Conservation (phyloP, 2,329 filamentous ascomycete genomes). For the Fusarium camptoceras region DNA sequence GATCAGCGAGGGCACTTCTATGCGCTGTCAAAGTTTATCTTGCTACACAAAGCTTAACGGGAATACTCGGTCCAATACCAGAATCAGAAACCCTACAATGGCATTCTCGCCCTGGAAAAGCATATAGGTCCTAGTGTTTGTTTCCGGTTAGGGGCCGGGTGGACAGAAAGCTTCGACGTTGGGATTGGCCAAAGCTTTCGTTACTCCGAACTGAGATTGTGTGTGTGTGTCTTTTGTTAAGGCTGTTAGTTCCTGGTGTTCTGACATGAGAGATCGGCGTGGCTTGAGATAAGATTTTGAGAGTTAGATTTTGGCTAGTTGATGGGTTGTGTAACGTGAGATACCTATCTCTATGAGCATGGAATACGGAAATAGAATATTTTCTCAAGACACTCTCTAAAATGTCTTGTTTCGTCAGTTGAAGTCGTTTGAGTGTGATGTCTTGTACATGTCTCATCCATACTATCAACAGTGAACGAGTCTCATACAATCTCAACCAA, state of each 20-base stretch:
- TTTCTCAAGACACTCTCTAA: too few relatives aligned
- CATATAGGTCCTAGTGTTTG: not conserved
- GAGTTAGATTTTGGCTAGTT: not conserved
- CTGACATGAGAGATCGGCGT: not conserved
- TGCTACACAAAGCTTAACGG: not conserved
- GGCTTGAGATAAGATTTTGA: not conserved
- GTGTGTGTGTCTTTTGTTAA: not conserved
- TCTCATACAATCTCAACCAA: not conserved
- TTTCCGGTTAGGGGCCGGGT: not conserved
- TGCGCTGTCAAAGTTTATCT: not conserved
- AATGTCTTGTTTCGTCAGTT: not conserved
- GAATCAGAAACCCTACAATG: not conserved
- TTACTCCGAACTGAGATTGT: not conserved
- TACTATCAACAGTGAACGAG: not conserved
- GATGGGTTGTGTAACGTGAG: not conserved
- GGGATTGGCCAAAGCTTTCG: not conserved
- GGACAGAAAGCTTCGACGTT: not conserved
- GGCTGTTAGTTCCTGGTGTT: constrained; percentile 3
- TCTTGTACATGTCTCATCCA: not conserved
- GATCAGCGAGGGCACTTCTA: not conserved
- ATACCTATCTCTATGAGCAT: too few relatives aligned
- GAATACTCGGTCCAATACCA: not conserved
- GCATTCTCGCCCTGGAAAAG: not conserved
- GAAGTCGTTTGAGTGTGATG: not conserved
- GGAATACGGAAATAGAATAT: too few relatives aligned